Evolutionary conservation across 2,329 filamentous ascomycete species (phyloP).

Genomic region (Chrysoporthe puriensis): DNA sequence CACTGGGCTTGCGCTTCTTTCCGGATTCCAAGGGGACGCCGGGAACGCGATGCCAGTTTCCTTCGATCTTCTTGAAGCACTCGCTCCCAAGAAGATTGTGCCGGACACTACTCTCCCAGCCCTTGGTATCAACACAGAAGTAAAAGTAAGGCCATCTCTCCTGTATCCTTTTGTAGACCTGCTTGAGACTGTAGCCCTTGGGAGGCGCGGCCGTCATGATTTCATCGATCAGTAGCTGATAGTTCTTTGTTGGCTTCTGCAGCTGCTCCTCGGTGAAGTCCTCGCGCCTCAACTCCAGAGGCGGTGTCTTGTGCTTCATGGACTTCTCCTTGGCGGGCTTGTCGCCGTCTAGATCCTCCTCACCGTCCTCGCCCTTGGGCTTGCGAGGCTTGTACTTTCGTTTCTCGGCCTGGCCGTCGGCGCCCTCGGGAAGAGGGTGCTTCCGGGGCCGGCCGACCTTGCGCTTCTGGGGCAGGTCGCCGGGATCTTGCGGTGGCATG

Average conservation of each 20-base stretch:
- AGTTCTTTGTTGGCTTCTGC: constrained; percentile 65
- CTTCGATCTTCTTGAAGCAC: constrained; percentile 62
- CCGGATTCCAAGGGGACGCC: constrained; percentile 63
- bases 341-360: constrained; percentile 59
- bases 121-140: constrained; percentile 63
- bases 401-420: constrained; percentile 60
- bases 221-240: constrained; percentile 64
- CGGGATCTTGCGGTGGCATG: constrained; percentile 49
- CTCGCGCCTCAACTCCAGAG: constrained; percentile 56
- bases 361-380: constrained; percentile 48
- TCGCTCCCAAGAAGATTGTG: constrained; percentile 66
- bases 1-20: constrained; percentile 60
- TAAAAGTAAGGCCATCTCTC: constrained; percentile 62
- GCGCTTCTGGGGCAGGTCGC: constrained; percentile 60
- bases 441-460: constrained; percentile 69
- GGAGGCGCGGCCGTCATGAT: constrained; percentile 57
- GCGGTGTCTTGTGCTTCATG: constrained; percentile 67
- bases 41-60: constrained; percentile 60
- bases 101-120: constrained; percentile 69
- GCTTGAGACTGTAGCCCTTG: constrained; percentile 61
- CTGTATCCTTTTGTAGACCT: constrained; percentile 66
- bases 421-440: constrained; percentile 63
- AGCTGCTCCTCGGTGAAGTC: constrained; percentile 63
- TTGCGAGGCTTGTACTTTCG: constrained; percentile 68
- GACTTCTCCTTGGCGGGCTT: constrained; percentile 61